A percentile compares a stretch with the other conserved stretches of the same genome.
phyloP scores from a whole-genome alignment of 345 rosid species.

The Salix suchowensis region DNA sequence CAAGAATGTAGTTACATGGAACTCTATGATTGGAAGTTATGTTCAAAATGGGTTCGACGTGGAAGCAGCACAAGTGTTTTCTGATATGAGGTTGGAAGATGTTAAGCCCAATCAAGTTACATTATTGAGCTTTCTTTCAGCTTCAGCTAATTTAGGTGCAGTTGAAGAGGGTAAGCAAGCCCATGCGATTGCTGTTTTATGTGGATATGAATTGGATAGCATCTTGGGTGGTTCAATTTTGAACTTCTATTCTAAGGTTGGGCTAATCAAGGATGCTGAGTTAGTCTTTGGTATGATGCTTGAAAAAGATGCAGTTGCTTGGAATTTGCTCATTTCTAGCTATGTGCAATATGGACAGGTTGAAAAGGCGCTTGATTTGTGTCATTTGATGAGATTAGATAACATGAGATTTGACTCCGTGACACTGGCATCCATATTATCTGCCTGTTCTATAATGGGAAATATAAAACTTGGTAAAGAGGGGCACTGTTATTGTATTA shows the following conservation, averaged over 20 bases:
- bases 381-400: constrained; percentile 49
- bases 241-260: constrained; percentile 69
- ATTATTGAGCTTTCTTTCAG: constrained; percentile 58
- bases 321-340: constrained; percentile 73
- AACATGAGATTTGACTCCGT: constrained; percentile 60
- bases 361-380: constrained; percentile 48
- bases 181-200: constrained; percentile 53
- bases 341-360: constrained; percentile 46
- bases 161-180: constrained; percentile 67
- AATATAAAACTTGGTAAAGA: constrained; percentile 50
- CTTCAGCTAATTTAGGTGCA: constrained; percentile 59
- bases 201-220: constrained; percentile 55
- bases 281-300: constrained; percentile 44
- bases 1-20: constrained; percentile 59
- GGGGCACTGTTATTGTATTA: constrained; percentile 57
- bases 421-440: constrained; percentile 54
- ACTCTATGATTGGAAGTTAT: constrained; percentile 54
- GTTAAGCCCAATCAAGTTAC: constrained; percentile 57
- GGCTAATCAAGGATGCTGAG: constrained; percentile 64
- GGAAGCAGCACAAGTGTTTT: constrained; percentile 45
- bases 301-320: constrained; percentile 61
- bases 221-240: constrained; percentile 62
- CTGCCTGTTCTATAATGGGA: constrained; percentile 43
- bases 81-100: constrained; percentile 51
- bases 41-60: constrained; percentile 53